Evolutionary conservation across 2,329 filamentous ascomycete species (phyloP).

Genomic region (Monosporascus ibericus): DNA sequence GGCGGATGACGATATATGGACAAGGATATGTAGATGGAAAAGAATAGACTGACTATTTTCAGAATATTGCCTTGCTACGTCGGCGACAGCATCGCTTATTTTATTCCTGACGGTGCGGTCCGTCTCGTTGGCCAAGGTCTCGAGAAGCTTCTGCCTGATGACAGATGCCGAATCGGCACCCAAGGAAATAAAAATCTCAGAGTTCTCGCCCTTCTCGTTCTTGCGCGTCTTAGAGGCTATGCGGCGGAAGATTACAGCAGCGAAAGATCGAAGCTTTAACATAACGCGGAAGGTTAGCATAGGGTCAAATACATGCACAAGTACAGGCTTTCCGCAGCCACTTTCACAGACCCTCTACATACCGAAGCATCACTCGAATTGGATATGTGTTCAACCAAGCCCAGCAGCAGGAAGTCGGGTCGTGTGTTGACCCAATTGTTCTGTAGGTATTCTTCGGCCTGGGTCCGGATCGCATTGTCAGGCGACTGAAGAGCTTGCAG

Average conservation of each 20-base stretch:
- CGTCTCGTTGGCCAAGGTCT: constrained; percentile 67
- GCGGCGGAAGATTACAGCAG: constrained; percentile 88
- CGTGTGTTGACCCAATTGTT: constrained; percentile 79
- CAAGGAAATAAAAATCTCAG: constrained; percentile 82
- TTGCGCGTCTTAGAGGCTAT: constrained; percentile 88
- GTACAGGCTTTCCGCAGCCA: too few species aligned
- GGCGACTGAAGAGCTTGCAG: constrained; percentile 82
- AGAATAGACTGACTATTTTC: constrained; percentile 65
- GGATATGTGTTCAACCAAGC: constrained; percentile 85
- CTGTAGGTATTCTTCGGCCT: constrained; percentile 85
- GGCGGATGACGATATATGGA: neutral
- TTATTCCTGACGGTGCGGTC: constrained; percentile 80
- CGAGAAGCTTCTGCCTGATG: constrained; percentile 79
- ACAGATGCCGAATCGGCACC: constrained; percentile 65
- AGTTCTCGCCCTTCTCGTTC: constrained; percentile 60
- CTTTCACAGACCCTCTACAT: constrained; percentile 27
- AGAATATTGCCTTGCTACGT: constrained; percentile 89
- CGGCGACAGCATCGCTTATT: constrained; percentile 94
- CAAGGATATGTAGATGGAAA: neutral
- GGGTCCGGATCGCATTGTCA: constrained; percentile 78
- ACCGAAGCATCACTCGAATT: constrained; percentile 68
- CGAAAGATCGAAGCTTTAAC: constrained; percentile 75
- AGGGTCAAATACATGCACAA: neutral
- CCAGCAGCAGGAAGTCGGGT: constrained; percentile 88
- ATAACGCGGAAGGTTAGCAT: constrained; percentile 9